Evolutionary conservation across 495 filamentous ascomycete species (phyloP), one percentile per base, ranked within the genome.

Genomic region (Aspergillus heteromorphus): DNA sequence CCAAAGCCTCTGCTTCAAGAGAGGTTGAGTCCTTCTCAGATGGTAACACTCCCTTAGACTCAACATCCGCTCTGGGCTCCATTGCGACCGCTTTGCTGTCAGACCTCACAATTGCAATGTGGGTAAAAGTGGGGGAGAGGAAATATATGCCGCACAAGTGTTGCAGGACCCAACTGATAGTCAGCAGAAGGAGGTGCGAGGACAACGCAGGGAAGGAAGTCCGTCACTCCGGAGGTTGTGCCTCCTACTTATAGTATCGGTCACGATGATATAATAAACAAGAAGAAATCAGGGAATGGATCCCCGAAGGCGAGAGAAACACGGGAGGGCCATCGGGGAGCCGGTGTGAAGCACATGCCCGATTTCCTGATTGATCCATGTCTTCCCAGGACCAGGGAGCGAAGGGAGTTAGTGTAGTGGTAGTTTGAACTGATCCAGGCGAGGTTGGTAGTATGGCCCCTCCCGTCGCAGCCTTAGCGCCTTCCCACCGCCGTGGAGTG

Each of bases 31-130:
- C 43, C 21, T 23, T 29, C 8, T 47, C 40, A 47, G 48, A 53
- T 54, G 62, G 62, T 61, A 60, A 57, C 51, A 62, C 58, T 53
- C 53, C 29, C 48, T 40, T 50, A 50, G 56, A 14, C 43, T 47
- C 43, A 14, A 29, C n/a, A 14, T 16, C 43, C 13, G 21, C 16
- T 16, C 29, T 47, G 8, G 43, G 27, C 21, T 29, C 43, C 19
- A 47, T 27, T 9, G 43, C 29, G 14, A 23, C 14, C 29, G 23
- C 16, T 6, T 29, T 17, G 1, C 29, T 2, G 21, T 47, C 4
- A 27, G 14, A 23, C 7, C 23, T 4, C 23, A 27, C 23, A 27
- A 27, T 7, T 27, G 23, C 23, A 27, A 27, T 27, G n/a, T n/a
- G n/a, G n/a, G n/a, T n/a, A n/a, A n/a, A n/a, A n/a, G 23, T 27